These are phyloP conservation scores for Ophiostoma sp. DNA, from an alignment of 2,329 filamentous ascomycete species.

Conservation along the genomic window DNA sequence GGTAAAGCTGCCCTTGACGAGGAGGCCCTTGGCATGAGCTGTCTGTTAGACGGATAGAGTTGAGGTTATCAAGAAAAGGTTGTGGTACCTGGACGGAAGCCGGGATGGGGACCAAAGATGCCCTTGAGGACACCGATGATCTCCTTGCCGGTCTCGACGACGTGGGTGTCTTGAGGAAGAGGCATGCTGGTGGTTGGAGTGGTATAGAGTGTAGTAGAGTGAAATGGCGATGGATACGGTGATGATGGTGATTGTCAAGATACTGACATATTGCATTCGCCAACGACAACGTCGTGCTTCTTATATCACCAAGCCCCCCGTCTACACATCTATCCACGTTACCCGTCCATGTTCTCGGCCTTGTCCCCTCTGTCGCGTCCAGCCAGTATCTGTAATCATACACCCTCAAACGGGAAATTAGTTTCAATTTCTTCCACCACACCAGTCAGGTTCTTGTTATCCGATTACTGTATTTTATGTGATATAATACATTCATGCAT, in stretches of 20 bases:
- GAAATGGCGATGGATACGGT: neutral
- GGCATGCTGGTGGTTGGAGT: constrained; percentile 35
- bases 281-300: neutral
- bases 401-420: neutral
- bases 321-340: neutral
- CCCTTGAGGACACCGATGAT: constrained; percentile 37
- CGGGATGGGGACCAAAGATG: constrained; percentile 39
- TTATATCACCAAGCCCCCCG: neutral
- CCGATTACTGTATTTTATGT: neutral
- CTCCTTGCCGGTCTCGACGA: constrained; percentile 36
- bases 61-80: neutral
- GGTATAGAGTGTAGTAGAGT: neutral
- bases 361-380: neutral
- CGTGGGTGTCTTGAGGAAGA: constrained; percentile 40
- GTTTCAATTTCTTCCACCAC: neutral
- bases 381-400: neutral
- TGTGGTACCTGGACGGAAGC: constrained; percentile 31
- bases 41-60: constrained; percentile 31
- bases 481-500: neutral
- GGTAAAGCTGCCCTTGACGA: constrained; percentile 49
- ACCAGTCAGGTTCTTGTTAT: neutral
- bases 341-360: neutral
- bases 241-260: neutral
- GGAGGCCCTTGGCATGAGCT: constrained; percentile 47
- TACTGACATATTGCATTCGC: neutral